A percentile compares a stretch with the other conserved stretches of the same genome.
Evolutionary conservation across 345 rosid genomes (phyloP).

Genomic region (Mangifera indica): DNA sequence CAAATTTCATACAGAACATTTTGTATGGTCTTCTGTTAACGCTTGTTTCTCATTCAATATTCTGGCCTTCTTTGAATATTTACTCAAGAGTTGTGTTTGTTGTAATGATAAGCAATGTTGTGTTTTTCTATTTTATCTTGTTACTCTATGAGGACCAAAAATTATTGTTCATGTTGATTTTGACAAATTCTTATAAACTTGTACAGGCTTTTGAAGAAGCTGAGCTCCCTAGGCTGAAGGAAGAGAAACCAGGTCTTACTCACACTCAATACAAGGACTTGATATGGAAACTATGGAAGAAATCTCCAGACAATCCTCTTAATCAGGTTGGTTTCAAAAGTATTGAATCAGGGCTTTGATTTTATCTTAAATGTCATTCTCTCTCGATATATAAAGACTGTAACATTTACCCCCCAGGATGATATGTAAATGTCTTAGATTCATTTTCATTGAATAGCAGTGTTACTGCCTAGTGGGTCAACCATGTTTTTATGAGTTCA

Average conservation of each 20-base stretch:
- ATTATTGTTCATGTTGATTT: constrained; percentile 2
- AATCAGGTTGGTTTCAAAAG: constrained; percentile 60
- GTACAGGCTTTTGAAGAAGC: constrained; percentile 88
- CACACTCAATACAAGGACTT: constrained; percentile 93
- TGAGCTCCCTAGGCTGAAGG: constrained; percentile 87
- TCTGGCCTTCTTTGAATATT: background rate
- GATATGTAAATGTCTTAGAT: background rate
- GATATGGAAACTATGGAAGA: constrained; percentile 99
- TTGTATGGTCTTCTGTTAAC: background rate
- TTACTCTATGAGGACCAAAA: background rate
- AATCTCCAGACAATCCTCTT: constrained; percentile 97
- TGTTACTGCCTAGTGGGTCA: background rate
- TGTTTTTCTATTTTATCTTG: background rate
- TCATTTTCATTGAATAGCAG: background rate
- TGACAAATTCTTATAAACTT: constrained; percentile 11
- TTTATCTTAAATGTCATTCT: background rate
- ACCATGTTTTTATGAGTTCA: too few relatives aligned
- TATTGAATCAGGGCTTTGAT: background rate
- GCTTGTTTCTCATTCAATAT: background rate
- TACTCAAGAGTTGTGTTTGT: background rate
- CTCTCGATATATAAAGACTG: too few relatives aligned
- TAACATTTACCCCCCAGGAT: background rate
- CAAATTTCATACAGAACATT: background rate
- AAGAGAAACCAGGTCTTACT: constrained; percentile 95
- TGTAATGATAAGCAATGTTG: background rate